Evolutionary conservation across 257 asterid species (phyloP), one percentile per base, ranked within the genome.

Genomic region (Prunella vulgaris): DNA sequence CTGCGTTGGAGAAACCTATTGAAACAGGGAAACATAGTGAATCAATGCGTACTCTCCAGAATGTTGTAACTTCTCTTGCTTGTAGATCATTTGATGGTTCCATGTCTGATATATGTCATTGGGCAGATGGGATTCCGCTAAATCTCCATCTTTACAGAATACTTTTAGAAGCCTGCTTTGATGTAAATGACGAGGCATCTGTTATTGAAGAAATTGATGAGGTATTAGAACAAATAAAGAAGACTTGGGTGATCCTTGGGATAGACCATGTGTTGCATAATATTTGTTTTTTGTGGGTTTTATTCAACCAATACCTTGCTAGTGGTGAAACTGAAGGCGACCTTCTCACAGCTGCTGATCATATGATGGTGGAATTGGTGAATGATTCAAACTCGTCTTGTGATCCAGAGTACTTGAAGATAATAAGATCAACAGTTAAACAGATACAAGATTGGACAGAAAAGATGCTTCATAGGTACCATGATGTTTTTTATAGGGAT

Each of bases 71-170:
- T 60, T 81, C 92, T 4, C 91, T 90, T 64, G 87, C 98, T 70
- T 75, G 85, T 76, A 82, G 97, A 76, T 84, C 95, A 64, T 84
- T 85, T 80, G 98, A 92, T 73, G 96, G 93, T 60, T 82, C 93
- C 10, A 64, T 46, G 60, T 74, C 97, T 5, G 88, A 84, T 75
- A 75, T 74, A 53, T 87, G 94, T 85, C 98, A 93, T 73, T 93
- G 98, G 98, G 98, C 97, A 13, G 97, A 93, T 79, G 97, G 97
- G 12, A 56, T 79, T 64, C 98, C 98, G 18, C 74, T 93, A 69
- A 93, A 87, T 81, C 84, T 93, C 67, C 83, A 77, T 56, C 79
- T 93, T 25, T 93, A 93, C 74, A 82, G 63, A 73, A 83, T 80
- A 73, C 85, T 93, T 42, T 74, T 93, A 48, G 93, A 90, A 75